Base-by-base conservation (phyloP, 106 monocot genomes). In the Platanthera guangdongensis region DNA sequence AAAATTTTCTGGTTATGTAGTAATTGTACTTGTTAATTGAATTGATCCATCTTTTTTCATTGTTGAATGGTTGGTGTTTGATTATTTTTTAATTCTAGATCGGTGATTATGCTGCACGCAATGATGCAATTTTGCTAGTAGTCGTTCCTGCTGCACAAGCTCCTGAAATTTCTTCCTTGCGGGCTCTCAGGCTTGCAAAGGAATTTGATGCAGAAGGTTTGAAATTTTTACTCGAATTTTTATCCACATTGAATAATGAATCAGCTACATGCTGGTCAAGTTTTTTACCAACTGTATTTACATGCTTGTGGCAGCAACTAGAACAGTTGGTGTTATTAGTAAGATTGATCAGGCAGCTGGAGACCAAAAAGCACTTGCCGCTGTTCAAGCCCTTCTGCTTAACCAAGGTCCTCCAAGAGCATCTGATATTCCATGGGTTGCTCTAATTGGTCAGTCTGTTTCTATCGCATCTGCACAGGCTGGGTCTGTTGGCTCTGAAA, bases 271-370 rank as follows among this genome's bases (percentile, higher is more conserved):
- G 21, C 50, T 21, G 50, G 72, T 12, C 12, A 68, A 68, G 14
- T 45, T 39, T 68, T 68, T 62, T 19, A 8, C 6, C 6, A 7
- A 70, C 15, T 5, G 47, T n/a, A 7, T 70, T 12, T 70, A 70
- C 47, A 9, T 72, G 49, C 22, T 19, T 78, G 22, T 39, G 75
- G 48, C 74, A 95, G 92, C 92, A 74, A 88, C 89, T 21, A 80
- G 95, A 74, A 95, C 95, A 69, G 84, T 92, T 79, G 95, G 95
- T 51, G 88, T 95, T 75, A 79, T 95, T 63, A 95, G 92, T 80
- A 92, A 95, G 84, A 90, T 95, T 73, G 95, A 95, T 83, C 91
- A 92, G 83, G 95, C 88, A 74, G 72, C 91, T 80, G 86, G 89
- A 62, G 95, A 95, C 51, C 92, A 85, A 74, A 95, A 95, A 79